Conservation (phyloP, 352 stramenopile genomes). For the Phytophthora pistaciae region DNA sequence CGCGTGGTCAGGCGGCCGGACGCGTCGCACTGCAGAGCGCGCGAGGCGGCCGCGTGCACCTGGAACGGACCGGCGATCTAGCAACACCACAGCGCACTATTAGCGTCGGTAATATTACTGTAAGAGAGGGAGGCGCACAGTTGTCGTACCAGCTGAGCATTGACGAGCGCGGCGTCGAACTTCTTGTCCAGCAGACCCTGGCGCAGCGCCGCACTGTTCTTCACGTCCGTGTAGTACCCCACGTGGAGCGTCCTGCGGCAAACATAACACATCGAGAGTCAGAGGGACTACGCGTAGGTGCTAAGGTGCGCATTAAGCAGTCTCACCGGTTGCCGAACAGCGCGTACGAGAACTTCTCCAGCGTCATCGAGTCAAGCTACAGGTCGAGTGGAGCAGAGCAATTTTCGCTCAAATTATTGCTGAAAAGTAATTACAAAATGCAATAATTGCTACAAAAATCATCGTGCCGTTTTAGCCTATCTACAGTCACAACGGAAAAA, state of each 20-base stretch:
- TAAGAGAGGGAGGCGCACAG: neutral
- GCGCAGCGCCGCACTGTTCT: slow-evolving; percentile 69
- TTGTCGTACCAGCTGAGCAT: slow-evolving; percentile 65
- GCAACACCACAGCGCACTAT: neutral
- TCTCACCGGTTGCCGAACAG: slow-evolving; percentile 72
- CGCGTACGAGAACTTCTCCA: slow-evolving; percentile 72
- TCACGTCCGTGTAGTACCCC: slow-evolving; percentile 77
- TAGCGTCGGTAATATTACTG: too few species aligned
- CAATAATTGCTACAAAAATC: too few species aligned
- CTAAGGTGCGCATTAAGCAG: neutral
- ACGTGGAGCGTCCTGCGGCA: slow-evolving; percentile 73
- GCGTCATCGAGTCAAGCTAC: slow-evolving; percentile 24
- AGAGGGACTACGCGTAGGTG: neutral
- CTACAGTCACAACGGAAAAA: slow-evolving; percentile 11
- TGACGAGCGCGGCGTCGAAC: slow-evolving; percentile 78
- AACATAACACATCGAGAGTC: neutral
- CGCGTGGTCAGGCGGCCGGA: slow-evolving; percentile 55
- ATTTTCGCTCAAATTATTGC: too few species aligned
- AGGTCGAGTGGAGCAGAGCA: neutral
- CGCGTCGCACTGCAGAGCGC: slow-evolving; percentile 75
- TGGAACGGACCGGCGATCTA: slow-evolving; percentile 84
- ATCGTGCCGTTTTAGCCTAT: too few species aligned
- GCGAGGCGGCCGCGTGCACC: slow-evolving; percentile 75
- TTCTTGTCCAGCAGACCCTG: slow-evolving; percentile 70
- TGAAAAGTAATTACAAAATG: too few species aligned